These are phyloP conservation scores for Bertia moriformis DNA, from an alignment of 2,329 filamentous ascomycete genomes.

Conservation along the genomic window DNA sequence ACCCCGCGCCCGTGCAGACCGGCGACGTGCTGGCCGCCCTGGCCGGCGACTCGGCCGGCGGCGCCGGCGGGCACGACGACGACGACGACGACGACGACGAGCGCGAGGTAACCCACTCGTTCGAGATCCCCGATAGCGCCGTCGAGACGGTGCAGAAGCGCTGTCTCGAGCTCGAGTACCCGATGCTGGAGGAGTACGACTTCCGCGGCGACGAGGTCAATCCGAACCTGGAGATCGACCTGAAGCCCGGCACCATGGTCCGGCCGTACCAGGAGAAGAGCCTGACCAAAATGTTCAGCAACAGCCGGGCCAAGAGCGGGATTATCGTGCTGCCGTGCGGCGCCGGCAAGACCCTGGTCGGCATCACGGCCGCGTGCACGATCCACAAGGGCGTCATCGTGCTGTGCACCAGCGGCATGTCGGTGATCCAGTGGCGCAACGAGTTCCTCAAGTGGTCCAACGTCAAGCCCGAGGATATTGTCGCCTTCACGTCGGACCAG, in stretches of 20 bases:
- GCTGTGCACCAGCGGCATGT: constrained; percentile 94
- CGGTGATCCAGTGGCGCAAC: constrained; percentile 86
- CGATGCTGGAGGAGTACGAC: constrained; percentile 91
- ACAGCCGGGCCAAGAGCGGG: constrained; percentile 88
- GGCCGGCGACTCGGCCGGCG: no score
- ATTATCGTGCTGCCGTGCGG: constrained; percentile 95
- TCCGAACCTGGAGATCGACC: constrained; percentile 80
- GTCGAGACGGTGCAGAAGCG: constrained; percentile 82
- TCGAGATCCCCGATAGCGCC: constrained; percentile 70
- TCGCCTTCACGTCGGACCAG: constrained; percentile 84
- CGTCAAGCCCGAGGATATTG: constrained; percentile 80
- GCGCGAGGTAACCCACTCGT: constrained; percentile 76
- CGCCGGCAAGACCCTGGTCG: constrained; percentile 90
- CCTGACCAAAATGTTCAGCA: constrained; percentile 98
- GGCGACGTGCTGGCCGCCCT: no score
- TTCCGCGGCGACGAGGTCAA: constrained; percentile 85
- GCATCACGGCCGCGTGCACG: constrained; percentile 91
- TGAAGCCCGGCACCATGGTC: constrained; percentile 78
- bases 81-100: constrained; percentile 79
- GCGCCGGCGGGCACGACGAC: no score
- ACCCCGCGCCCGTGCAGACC: constrained; percentile 28
- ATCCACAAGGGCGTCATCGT: constrained; percentile 95
- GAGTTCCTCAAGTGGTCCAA: constrained; percentile 95
- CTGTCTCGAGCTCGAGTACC: constrained; percentile 73
- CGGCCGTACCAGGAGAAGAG: constrained; percentile 83